Conservation (phyloP, 768 basidiomycete genomes). For the Tricholoma furcatifolium region DNA sequence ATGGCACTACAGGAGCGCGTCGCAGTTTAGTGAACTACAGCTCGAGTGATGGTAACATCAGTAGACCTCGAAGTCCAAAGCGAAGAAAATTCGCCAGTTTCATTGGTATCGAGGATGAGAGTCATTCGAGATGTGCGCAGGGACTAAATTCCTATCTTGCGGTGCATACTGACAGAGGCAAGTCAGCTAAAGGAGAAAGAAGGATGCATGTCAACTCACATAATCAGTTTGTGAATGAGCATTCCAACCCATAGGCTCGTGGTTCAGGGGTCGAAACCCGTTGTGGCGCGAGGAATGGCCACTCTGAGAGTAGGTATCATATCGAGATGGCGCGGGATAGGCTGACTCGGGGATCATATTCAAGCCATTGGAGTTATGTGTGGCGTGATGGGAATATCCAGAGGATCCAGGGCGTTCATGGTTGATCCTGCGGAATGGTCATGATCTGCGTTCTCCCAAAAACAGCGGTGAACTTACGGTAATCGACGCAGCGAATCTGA, state of each 20-base stretch:
- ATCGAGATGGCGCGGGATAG: constrained; percentile 52
- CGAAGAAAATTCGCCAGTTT: constrained; percentile 6
- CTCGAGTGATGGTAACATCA: constrained; percentile 2
- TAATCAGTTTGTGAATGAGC: constrained; percentile 51
- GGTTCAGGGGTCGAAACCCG: constrained; percentile 51
- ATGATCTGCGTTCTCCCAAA: constrained; percentile 3
- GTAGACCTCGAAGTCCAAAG: not conserved
- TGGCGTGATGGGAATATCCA: constrained; percentile 46
- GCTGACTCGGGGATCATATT: constrained; percentile 60
- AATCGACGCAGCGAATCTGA: constrained; percentile 44
- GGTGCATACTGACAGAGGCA: constrained; percentile 24
- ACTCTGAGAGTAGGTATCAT: constrained; percentile 48
- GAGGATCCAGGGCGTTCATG: constrained; percentile 36
- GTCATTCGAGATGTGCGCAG: constrained; percentile 36
- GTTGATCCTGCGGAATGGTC: constrained; percentile 13
- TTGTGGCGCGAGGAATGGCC: constrained; percentile 39
- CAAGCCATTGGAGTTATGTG: constrained; percentile 39
- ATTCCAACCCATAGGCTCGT: constrained; percentile 52
- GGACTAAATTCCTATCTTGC: constrained; percentile 34
- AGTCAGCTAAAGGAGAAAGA: not conserved
- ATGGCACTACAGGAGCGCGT: no score
- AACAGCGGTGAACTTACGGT: constrained; percentile 36
- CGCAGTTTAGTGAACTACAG: not conserved
- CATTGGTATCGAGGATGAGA: constrained; percentile 45
- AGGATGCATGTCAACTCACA: constrained; percentile 40